Evolutionary conservation across 805 yeast species (phyloP), one percentile per base, ranked within the genome.

Genomic region (Metschnikowia santaceciliae): DNA sequence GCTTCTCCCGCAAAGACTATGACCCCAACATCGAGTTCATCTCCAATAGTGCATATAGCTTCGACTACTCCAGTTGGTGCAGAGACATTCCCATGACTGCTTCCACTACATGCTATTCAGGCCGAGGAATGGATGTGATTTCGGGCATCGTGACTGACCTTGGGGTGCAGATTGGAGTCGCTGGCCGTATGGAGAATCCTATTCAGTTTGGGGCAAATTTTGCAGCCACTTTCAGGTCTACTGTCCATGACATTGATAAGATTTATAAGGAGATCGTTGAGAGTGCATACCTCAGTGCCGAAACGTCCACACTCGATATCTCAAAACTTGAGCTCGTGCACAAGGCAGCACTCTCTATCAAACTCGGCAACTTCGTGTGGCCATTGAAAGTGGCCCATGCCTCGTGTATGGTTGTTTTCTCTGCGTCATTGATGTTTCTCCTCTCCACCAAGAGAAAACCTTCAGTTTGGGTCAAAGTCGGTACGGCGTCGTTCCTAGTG

Each of bases 31-130:
- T 42, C 38, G 54, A 48, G 51, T 55, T 37, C 47, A 52, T 52
- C 17, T 58, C 68, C 23, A 65, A 67, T 37, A 76, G 76, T 34
- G 48, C 69, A 4, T 81, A 68, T 59, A 67, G 69, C 37, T 68
- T 80, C 55, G 78, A 73, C 59, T 70, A 70, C 47, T 61, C 71
- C 44, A 82, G 84, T 1, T 81, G 74, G 62, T 79, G 84, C 60
- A 74, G 80, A 32, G 48, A 61, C 4, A 71, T 70, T 34, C 51
- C 54, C 42, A 51, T 53, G 14, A 51, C 60, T 14, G 50, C 55
- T 42, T 20, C 44, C 32, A 41, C 57, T 46, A 44, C 61, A 54
- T 57, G 82, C 54, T 60, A 68, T 54, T 59, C 57, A 8, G 69
- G 74, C 46, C 60, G 64, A 46, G 83, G 82, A 1, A 61, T 79